Conservation (phyloP, 768 basidiomycete species). For the Pleurotus sapidus region DNA sequence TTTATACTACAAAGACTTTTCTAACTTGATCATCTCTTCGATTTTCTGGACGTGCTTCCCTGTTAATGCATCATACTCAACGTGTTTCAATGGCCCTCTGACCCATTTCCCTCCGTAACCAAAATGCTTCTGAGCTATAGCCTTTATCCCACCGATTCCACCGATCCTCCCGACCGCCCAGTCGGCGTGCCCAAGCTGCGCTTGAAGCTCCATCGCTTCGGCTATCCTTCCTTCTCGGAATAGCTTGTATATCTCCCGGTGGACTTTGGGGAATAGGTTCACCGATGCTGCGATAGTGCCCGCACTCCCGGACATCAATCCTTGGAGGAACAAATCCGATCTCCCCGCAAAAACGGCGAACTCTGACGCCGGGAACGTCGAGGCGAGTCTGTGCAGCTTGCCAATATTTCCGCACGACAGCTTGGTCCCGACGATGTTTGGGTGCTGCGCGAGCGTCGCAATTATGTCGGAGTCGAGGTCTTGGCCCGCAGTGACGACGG, state of each 20-base stretch:
- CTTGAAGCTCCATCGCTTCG: conserved; percentile 62
- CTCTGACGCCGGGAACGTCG: conserved; percentile 46
- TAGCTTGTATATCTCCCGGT: conserved; percentile 45
- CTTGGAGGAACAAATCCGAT: conserved; percentile 65
- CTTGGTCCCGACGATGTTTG: conserved; percentile 85
- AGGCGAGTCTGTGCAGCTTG: conserved; percentile 74
- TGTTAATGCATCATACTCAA: conserved; percentile 31
- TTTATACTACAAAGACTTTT: conserved; percentile 32
- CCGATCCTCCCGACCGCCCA: conserved; percentile 63
- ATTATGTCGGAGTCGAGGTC: conserved; percentile 84
- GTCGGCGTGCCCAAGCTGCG: conserved; percentile 61
- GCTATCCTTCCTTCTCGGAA: conserved; percentile 50
- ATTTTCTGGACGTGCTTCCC: conserved; percentile 37
- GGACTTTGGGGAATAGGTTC: conserved; percentile 60
- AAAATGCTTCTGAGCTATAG: conserved; percentile 58
- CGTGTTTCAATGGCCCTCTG: conserved; percentile 46
- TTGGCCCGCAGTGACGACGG: conserved; percentile 74
- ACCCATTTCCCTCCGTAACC: conserved; percentile 55
- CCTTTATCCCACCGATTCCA: conserved; percentile 67
- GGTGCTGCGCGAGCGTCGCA: conserved; percentile 64
- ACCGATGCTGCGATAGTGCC: conserved; percentile 66
- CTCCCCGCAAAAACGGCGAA: conserved; percentile 78
- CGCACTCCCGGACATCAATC: conserved; percentile 58
- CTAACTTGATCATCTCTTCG: conserved; percentile 42
- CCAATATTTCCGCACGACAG: conserved; percentile 85